phyloP scores from a whole-genome alignment of 2,329 filamentous ascomycete genomes.

The Fusarium sp. region DNA sequence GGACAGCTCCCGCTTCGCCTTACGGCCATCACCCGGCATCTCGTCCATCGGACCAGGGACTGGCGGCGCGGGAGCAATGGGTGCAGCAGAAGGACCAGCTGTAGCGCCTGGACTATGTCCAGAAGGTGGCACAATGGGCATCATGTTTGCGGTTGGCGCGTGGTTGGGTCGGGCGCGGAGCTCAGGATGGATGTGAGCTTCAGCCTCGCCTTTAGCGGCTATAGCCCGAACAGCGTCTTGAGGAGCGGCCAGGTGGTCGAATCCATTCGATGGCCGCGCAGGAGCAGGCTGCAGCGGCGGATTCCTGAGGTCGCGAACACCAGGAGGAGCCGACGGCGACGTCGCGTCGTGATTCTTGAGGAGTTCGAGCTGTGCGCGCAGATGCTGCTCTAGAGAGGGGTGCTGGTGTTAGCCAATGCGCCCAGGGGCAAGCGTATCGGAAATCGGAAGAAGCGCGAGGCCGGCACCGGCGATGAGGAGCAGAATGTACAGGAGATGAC shows the following conservation, averaged over 20 bases:
- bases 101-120: constrained; percentile 46
- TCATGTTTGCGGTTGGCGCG: constrained; percentile 49
- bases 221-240: constrained; percentile 50
- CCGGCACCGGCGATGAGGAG: constrained; percentile 17
- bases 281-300: constrained; percentile 44
- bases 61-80: constrained; percentile 48
- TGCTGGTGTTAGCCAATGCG: constrained; percentile 39
- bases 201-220: constrained; percentile 51
- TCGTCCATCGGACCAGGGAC: constrained; percentile 40
- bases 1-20: constrained; percentile 90
- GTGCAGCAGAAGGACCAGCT: constrained; percentile 40
- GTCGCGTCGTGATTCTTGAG: constrained; percentile 53
- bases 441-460: constrained; percentile 26
- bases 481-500: constrained; percentile 12
- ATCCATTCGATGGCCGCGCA: constrained; percentile 57
- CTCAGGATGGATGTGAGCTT: constrained; percentile 61
- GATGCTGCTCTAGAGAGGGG: constrained; percentile 51
- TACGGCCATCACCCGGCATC: constrained; percentile 66
- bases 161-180: constrained; percentile 51
- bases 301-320: constrained; percentile 45
- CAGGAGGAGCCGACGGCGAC: constrained; percentile 41
- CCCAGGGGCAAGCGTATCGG: constrained; percentile 25
- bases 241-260: constrained; percentile 52
- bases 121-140: constrained; percentile 50
- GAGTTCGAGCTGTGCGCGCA: constrained; percentile 58